These are phyloP conservation scores for Avena atlantica DNA, from an alignment of 176 grass and related monocot species.

Conservation along the genomic window DNA sequence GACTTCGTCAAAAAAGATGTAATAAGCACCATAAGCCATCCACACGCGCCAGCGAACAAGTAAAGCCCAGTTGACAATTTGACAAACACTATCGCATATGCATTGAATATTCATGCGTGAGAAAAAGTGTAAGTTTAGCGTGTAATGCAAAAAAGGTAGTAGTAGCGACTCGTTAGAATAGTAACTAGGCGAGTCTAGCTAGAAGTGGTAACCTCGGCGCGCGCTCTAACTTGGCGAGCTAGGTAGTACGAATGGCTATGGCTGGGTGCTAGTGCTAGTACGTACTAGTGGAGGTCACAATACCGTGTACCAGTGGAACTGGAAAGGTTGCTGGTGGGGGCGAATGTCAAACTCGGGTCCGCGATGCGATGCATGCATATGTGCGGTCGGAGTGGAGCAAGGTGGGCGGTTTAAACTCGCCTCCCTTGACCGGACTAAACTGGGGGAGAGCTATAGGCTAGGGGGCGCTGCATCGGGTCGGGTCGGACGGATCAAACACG, in stretches of 20 bases:
- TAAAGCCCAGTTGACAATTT: constrained; percentile 39
- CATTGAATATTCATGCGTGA: background rate
- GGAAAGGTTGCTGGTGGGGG: background rate
- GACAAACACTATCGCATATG: background rate
- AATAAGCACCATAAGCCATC: background rate
- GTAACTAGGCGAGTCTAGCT: too few species aligned
- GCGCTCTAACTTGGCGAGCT: constrained; percentile 16
- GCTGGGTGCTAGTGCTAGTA: background rate
- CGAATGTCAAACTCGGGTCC: constrained; percentile 25
- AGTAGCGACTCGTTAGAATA: too few species aligned
- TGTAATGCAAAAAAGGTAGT: background rate
- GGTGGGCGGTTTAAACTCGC: background rate
- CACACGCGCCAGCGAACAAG: constrained; percentile 29
- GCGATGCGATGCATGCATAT: background rate
- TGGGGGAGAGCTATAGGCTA: too few species aligned
- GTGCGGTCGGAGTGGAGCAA: background rate
- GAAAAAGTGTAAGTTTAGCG: constrained; percentile 1
- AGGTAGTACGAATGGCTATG: background rate
- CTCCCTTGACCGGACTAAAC: background rate
- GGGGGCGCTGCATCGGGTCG: too few species aligned
- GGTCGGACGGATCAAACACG: constrained; percentile 31
- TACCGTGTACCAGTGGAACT: constrained; percentile 37
- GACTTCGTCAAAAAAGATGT: constrained; percentile 45
- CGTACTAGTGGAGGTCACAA: constrained; percentile 45
- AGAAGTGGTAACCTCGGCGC: background rate